These are phyloP conservation scores for Suaeda aralocaspica DNA, from an alignment of 148 eudicot genomes.

Conservation along the genomic window DNA sequence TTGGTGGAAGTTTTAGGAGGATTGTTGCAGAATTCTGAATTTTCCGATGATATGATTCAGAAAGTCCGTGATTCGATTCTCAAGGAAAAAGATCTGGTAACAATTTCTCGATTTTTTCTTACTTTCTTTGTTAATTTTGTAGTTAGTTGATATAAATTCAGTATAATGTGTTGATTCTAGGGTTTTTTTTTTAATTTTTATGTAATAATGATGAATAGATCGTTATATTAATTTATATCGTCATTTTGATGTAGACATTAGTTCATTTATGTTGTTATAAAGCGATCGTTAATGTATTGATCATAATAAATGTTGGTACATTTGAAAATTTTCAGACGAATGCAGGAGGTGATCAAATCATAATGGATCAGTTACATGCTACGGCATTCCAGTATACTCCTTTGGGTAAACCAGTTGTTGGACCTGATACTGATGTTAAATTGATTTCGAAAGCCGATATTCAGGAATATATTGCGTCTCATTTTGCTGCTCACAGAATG, in stretches of 20 bases:
- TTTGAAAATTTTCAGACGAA: slow-evolving; percentile 28
- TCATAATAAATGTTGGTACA: not conserved
- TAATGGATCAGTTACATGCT: slow-evolving; percentile 65
- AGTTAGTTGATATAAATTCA: too few species aligned
- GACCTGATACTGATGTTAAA: slow-evolving; percentile 39
- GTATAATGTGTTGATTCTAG: too few species aligned
- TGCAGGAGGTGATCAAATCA: slow-evolving; percentile 38
- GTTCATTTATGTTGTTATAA: not conserved
- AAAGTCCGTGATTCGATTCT: slow-evolving; percentile 41
- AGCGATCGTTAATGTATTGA: slow-evolving; percentile 3
- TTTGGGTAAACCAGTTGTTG: slow-evolving; percentile 51
- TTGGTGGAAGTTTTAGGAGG: slow-evolving; percentile 42
- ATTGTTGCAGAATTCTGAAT: slow-evolving; percentile 42
- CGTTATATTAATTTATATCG: not conserved
- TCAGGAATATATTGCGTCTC: slow-evolving; percentile 44
- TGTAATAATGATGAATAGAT: not conserved
- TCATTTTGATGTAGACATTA: not conserved
- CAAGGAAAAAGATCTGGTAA: slow-evolving; percentile 49
- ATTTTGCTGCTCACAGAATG: slow-evolving; percentile 61
- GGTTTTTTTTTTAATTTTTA: too few species aligned
- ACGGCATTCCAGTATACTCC: slow-evolving; percentile 70
- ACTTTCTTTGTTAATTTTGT: not conserved
- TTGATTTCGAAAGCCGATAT: slow-evolving; percentile 45
- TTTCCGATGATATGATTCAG: slow-evolving; percentile 26
- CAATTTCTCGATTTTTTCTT: not conserved